Base-by-base conservation (phyloP, 257 asterid genomes). In the Fraxinus pennsylvanica region DNA sequence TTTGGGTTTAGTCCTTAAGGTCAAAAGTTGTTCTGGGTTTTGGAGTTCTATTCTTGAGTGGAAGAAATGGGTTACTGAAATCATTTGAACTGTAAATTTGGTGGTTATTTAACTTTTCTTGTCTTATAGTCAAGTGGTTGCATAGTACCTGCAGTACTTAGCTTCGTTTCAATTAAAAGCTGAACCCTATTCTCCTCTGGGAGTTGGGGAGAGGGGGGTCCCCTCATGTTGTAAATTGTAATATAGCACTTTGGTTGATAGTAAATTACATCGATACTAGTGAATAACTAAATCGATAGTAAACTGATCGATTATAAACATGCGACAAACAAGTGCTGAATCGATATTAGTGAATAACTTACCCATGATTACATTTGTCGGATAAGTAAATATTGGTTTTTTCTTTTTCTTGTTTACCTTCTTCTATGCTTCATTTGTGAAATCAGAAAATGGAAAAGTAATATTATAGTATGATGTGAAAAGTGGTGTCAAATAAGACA, bases 401-500 rank as follows among this genome's bases (percentile, higher is more conserved):
- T 45, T 1, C 3, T 41, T 41, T 41, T 45, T 41, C 47, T 41
- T 9, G 47, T 41, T 41, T 41, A 41, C 10, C 14, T 41, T 39
- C 45, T 39, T 41, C 47, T 41, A 9, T 9, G 47, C 14, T 41
- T 41, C 47, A 41, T 9, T 41, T 41, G 12, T 41, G 2, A 41
- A 38, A 25, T 25, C 4, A 2, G 21, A 39, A 65, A 43, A 35
- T 5, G 27, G 76, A 22, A 67, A 65, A 38, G 12, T 41, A 74
- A 80, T 78, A 67, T 27, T 13, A 36, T 13, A 36, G 74, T 77
- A 81, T 74, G 80, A 59, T 70, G 19, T 86, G 54, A 82, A 81
- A 83, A 50, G 81, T 86, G 79, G 89, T 82, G 84, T 81, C 87
- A 81, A 86, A 54, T 30, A 45, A 50, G 77, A 69, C 8, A 27